A percentile compares a stretch with the other conserved stretches of the same genome.
phyloP scores from a whole-genome alignment of 2,329 filamentous ascomycete species.

The Hyphodiscus sp. region DNA sequence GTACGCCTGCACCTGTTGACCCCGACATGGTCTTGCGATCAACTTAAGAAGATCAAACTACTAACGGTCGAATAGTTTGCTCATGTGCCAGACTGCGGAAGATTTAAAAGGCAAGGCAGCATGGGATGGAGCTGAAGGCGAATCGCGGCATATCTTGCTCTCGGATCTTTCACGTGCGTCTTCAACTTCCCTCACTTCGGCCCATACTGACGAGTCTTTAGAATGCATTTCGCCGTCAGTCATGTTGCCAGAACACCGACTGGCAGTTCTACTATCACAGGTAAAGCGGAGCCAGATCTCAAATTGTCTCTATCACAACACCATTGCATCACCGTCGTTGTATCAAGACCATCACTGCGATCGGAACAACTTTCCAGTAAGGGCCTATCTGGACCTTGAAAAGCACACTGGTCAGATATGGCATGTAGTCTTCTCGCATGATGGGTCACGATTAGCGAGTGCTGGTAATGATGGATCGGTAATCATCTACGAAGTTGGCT shows the following conservation, averaged over 20 bases:
- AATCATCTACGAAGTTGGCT: conserved; percentile 72
- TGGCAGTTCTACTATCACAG: conserved; percentile 74
- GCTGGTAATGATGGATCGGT: conserved; percentile 70
- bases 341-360: conserved; percentile 88
- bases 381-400: conserved; percentile 62
- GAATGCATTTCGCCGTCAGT: conserved; percentile 90
- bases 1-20: conserved; percentile 32
- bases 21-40: not conserved
- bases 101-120: conserved; percentile 70
- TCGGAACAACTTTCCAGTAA: conserved; percentile 68
- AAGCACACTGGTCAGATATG: conserved; percentile 81
- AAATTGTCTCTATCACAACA: conserved; percentile 85
- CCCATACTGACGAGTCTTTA: conserved; percentile 34
- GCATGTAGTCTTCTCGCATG: conserved; percentile 84
- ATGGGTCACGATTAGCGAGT: conserved; percentile 76
- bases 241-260: conserved; percentile 89
- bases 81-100: conserved; percentile 79
- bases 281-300: conserved; percentile 80
- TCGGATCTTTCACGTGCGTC: conserved; percentile 75
- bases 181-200: not conserved
- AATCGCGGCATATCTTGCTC: conserved; percentile 68
- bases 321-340: conserved; percentile 67
- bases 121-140: conserved; percentile 77
- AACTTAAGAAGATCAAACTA: not conserved
- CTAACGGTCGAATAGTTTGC: conserved; percentile 47